A percentile compares a stretch with the other conserved stretches of the same genome.
Evolutionary conservation across 2,329 filamentous ascomycete species (phyloP).

Genomic region (Decorospora gaudefroyi): DNA sequence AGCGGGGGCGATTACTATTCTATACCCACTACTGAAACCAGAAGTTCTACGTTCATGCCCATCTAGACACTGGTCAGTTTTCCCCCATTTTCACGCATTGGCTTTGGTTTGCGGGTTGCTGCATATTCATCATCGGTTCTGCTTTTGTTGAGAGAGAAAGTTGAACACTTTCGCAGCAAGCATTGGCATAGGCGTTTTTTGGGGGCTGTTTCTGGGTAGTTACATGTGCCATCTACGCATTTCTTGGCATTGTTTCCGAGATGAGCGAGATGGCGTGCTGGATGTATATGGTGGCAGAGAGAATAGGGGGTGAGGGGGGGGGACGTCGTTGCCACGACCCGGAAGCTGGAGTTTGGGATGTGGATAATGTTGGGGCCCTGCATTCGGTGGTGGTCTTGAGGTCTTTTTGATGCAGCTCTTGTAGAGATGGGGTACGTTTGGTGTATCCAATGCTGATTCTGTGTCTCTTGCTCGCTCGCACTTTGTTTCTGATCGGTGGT

Average conservation of each 20-base stretch:
- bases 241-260: constrained; percentile 14
- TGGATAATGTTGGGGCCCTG: too few species aligned
- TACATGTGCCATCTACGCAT: constrained; percentile 20
- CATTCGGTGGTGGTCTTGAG: too few species aligned
- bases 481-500: too few species aligned
- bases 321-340: too few species aligned
- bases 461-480: too few species aligned
- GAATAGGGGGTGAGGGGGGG: neutral
- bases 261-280: neutral
- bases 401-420: too few species aligned
- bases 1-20: constrained; percentile 21
- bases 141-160: constrained; percentile 5
- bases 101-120: constrained; percentile 5
- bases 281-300: neutral
- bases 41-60: constrained; percentile 15
- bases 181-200: constrained; percentile 16
- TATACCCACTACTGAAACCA: constrained; percentile 12
- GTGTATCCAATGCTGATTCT: too few species aligned
- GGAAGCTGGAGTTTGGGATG: too few species aligned
- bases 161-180: constrained; percentile 6
- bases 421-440: too few species aligned
- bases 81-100: constrained; percentile 14
- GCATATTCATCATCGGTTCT: neutral
- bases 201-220: too few species aligned
- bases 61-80: constrained; percentile 14